A percentile compares a stretch with the other conserved stretches of the same genome.
These are phyloP conservation scores for Blastocystis sp. DNA, from an alignment of 352 stramenopile species.

Conservation along the genomic window DNA sequence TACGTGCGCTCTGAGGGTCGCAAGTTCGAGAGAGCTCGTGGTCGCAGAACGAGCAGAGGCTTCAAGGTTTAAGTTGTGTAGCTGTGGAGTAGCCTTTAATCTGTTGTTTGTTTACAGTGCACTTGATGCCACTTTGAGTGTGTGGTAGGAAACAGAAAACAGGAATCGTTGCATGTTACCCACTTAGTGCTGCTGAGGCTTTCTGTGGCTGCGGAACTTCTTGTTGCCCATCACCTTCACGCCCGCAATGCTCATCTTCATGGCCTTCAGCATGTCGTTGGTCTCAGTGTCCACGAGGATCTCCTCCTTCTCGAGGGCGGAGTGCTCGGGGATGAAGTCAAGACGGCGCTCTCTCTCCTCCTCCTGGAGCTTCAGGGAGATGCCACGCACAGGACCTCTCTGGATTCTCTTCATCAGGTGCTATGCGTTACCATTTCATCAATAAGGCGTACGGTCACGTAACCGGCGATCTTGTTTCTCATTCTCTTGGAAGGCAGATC, in stretches of 20 bases:
- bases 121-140: not conserved
- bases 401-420: conserved; percentile 99
- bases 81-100: conserved; percentile 71
- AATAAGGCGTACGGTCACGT: conserved; percentile 83
- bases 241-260: conserved; percentile 82
- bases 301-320: conserved; percentile 85
- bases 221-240: conserved; percentile 10
- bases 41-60: too few relatives aligned
- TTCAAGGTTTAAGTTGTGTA: too few relatives aligned
- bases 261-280: conserved; percentile 90
- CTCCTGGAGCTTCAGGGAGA: conserved; percentile 99
- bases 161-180: conserved; percentile 45
- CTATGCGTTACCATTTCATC: conserved; percentile 9
- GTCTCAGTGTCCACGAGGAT: conserved; percentile 98
- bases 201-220: conserved; percentile 46
- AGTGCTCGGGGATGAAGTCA: conserved; percentile 98
- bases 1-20: too few relatives aligned
- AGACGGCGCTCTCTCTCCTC: conserved; percentile 97
- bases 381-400: conserved; percentile 95
- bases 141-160: conserved; percentile 23
- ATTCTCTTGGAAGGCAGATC: conserved; percentile 99
- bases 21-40: too few relatives aligned
- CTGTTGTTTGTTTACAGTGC: conserved; percentile 9
- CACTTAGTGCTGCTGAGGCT: conserved; percentile 55
- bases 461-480: conserved; percentile 99